Percentiles rank a stretch among this genome's conserved stretches.
These are phyloP conservation scores for Viola odorata DNA, from an alignment of 345 rosid genomes.

Conservation along the genomic window DNA sequence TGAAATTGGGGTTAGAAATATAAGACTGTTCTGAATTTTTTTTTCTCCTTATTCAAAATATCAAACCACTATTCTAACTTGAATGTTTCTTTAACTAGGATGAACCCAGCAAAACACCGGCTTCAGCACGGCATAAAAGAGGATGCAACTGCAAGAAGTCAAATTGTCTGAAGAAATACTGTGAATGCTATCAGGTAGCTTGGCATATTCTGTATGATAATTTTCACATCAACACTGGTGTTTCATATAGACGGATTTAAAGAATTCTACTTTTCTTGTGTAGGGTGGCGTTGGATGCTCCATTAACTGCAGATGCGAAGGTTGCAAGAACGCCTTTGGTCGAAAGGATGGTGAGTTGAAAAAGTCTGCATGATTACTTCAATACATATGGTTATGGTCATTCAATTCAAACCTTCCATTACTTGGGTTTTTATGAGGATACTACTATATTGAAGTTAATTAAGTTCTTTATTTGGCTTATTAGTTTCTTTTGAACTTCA, in stretches of 20 bases:
- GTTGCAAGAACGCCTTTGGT: conserved; percentile 92
- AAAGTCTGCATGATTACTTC: conserved; percentile 1
- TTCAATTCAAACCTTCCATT: background rate
- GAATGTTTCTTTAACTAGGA: conserved; percentile 38
- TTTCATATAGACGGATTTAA: conserved; percentile 18
- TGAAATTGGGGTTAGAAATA: conserved; percentile 52
- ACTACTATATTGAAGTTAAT: too few species aligned
- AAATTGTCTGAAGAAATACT: conserved; percentile 87
- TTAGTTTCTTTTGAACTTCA: conserved; percentile 22
- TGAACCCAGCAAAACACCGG: conserved; percentile 75
- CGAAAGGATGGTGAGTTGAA: conserved; percentile 72
- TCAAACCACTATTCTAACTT: conserved; percentile 10
- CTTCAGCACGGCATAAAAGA: conserved; percentile 92
- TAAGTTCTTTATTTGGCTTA: background rate
- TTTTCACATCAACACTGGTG: background rate
- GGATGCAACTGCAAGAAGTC: conserved; percentile 99
- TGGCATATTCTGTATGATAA: conserved; percentile 7
- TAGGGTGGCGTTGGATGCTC: conserved; percentile 99
- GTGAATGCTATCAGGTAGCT: conserved; percentile 97
- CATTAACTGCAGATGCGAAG: conserved; percentile 93
- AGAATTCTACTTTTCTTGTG: conserved; percentile 12
- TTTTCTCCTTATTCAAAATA: conserved; percentile 1
- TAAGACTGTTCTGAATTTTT: background rate
- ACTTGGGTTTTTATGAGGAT: background rate
- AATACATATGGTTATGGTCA: background rate